Base-by-base conservation (phyloP, 2,329 filamentous ascomycete species). In the Epichloe elymi region DNA sequence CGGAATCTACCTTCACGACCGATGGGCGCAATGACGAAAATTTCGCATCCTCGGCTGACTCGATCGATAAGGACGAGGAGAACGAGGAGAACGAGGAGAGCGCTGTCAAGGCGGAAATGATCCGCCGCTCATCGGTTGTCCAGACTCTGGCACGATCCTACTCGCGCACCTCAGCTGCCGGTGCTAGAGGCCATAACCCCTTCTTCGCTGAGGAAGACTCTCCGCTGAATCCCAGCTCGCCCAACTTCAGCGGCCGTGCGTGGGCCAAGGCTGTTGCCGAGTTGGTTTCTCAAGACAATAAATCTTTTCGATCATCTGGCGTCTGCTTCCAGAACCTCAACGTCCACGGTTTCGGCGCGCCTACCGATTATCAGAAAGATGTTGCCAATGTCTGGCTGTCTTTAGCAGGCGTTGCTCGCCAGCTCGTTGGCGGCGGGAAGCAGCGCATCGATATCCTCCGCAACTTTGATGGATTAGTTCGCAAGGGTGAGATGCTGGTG, bases 401-500 rank as follows among this genome's bases (percentile, higher is more conserved):
- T 46, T 58, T 65, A 0, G 65, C 65, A 1, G 68, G 69, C 11
- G 49, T 72, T n/a, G 60, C 67, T 1, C 71, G 74, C 50, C 67
- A 74, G 1, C 60, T 84, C 33, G 77, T 77, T 3, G 58, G 78
- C 39, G 57, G 74, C 55, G 73, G 73, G 40, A 69, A 73, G 57
- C 74, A 69, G 46, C 78, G 78, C 56, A 81, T 85, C 56, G 80
- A 88, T 59, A 88, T 88, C 57, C 66, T 88, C 54, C 78, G 74
- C 55, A 70, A 79, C 58, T 80, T 86, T 51, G 82, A 87, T 56
- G 84, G 84, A 26, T 61, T 87, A 0, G 80, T 88, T 1, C 73
- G 79, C 60, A 78, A 77, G 54, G 85, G 85, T 42, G 85, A 88
- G 71, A 86, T 88, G 82, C 67, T 88, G 30, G 81, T 88, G 15